Conservation (phyloP, 139 green algal species). For the Ettlia oleoabundans region DNA sequence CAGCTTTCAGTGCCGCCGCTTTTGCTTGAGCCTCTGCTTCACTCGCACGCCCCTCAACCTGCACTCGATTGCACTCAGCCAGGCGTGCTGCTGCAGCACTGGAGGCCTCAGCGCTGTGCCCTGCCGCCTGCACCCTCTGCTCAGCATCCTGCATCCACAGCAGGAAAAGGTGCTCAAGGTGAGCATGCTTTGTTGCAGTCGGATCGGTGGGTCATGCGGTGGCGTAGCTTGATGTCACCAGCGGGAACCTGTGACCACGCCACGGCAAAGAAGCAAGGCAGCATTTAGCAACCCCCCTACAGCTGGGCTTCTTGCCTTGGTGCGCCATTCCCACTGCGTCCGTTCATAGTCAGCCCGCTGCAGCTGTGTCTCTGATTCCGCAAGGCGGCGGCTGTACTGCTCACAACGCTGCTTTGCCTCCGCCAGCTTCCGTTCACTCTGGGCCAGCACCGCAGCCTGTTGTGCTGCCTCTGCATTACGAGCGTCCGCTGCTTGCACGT, state of each 20-base stretch:
- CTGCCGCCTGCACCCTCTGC: not conserved
- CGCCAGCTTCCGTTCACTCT: too few species aligned
- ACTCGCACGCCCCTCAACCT: not conserved
- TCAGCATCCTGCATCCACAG: slow-evolving; percentile 7
- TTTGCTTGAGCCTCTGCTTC: slow-evolving; percentile 31
- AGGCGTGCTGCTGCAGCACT: not conserved
- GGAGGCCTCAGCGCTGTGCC: not conserved
- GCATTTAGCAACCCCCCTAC: not conserved
- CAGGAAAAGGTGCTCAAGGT: too few species aligned
- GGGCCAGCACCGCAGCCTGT: too few species aligned
- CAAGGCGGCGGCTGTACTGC: too few species aligned
- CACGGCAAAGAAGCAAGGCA: not conserved
- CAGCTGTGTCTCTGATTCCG: slow-evolving; percentile 14
- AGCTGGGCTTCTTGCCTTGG: not conserved
- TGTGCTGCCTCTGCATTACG: too few species aligned
- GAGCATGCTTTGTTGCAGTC: too few species aligned
- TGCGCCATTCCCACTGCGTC: slow-evolving; percentile 23
- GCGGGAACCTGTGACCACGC: too few species aligned
- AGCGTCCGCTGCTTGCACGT: too few species aligned
- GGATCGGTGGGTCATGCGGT: too few species aligned
- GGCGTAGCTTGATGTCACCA: too few species aligned
- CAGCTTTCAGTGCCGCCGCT: slow-evolving; percentile 14
- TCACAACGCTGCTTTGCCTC: too few species aligned
- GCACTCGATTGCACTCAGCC: not conserved
- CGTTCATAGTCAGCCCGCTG: not conserved